Evolutionary conservation across 345 rosid species (phyloP), one percentile per base, ranked within the genome.

Genomic region (Lepidium sativum): DNA sequence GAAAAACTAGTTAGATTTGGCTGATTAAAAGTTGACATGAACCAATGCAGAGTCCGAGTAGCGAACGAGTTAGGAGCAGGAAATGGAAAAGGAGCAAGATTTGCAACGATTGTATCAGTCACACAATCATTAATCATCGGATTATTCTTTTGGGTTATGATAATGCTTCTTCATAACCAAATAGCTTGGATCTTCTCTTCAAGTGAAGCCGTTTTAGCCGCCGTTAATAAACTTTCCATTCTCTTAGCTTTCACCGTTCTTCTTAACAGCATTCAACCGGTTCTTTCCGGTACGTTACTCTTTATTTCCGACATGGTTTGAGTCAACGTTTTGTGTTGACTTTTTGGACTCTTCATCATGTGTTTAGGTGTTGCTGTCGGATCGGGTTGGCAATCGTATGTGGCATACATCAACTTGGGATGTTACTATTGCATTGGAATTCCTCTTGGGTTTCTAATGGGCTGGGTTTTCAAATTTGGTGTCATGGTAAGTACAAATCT

Each of bases 61-160:
- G 89, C 98, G 6, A 92, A 92, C 44, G 98, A 92, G 69, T 78
- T 92, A 27, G 98, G 96, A 20, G 95, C 96, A 1, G 95, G 98
- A 0, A 89, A 86, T 25, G 96, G 98, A 5, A 83, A 72, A 58
- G 98, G 86, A 65, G 98, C 96, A 3, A 86, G 70, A 66, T 89
- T 92, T 49, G 98, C 98, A 0, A 86, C 96, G 15, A 53, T 34
- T 2, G 92, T 92, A 3, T 75, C 98, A 0, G 95, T 87, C 20
- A 6, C 47, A 38, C 80, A 92, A 27, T 89, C 98, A 44, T 13
- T 56, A 1, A 27, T 73, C 2, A 85, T 92, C 3, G 96, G 98
- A 20, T 32, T 85, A 3, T 50, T 87, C 34, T 92, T 87, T 58
- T 83, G 91, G 86, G 47, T 80, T 9, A 17, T 87, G 32, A 82